These are phyloP conservation scores for Aspergillus oerlinghausenensis DNA, from an alignment of 2,329 filamentous ascomycete species.

Conservation along the genomic window DNA sequence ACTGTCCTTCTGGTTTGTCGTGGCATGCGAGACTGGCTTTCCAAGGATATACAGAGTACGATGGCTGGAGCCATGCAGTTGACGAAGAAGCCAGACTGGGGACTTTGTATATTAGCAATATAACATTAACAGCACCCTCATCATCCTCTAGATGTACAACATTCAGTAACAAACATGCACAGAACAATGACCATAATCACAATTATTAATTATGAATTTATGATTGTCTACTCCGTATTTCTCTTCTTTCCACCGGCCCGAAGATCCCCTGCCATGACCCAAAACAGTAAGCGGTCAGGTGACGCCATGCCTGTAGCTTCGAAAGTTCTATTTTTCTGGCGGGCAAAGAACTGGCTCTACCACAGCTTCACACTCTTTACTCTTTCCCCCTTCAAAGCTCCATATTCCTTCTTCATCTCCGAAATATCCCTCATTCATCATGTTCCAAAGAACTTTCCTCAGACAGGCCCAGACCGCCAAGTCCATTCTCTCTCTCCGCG, in stretches of 20 bases:
- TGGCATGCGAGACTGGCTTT: too few species aligned
- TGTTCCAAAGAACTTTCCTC: slow-evolving; percentile 42
- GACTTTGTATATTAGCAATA: too few species aligned
- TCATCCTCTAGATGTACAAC: background rate
- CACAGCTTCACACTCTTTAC: background rate
- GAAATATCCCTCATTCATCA: slow-evolving; percentile 18
- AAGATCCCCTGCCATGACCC: background rate
- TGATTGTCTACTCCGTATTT: too few species aligned
- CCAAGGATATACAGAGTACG: too few species aligned
- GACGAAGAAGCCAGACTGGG: too few species aligned
- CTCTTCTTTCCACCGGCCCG: background rate
- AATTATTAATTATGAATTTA: too few species aligned
- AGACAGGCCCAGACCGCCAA: slow-evolving; percentile 39
- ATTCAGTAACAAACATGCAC: background rate
- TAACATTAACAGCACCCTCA: too few species aligned
- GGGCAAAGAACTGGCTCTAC: background rate
- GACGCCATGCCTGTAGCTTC: slow-evolving; percentile 8
- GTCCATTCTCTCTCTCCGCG: slow-evolving; percentile 31
- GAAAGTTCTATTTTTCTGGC: slow-evolving; percentile 16
- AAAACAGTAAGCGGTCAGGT: slow-evolving; percentile 10
- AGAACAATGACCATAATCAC: background rate
- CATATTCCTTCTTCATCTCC: slow-evolving; percentile 3
- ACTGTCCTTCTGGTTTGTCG: background rate
- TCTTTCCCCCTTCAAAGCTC: background rate
- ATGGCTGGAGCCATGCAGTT: too few species aligned